phyloP scores from a whole-genome alignment of 352 stramenopile genomes.

The Pilasporangium apinafurcum region DNA sequence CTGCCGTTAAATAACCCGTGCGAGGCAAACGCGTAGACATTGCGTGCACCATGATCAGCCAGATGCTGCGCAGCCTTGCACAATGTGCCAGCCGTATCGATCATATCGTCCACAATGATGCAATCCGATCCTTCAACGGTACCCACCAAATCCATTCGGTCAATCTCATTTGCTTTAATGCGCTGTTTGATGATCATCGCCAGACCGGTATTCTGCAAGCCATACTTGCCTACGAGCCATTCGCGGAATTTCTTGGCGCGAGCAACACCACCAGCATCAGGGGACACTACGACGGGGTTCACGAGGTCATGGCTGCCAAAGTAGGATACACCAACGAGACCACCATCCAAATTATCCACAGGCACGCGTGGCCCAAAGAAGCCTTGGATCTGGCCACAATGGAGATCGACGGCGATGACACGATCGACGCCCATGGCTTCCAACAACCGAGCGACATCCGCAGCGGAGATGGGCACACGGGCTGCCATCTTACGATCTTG shows the following conservation, averaged over 20 bases:
- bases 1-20: conserved; percentile 97
- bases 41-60: conserved; percentile 91
- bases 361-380: conserved; percentile 99
- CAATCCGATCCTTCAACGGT: conserved; percentile 98
- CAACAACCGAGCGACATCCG: conserved; percentile 79
- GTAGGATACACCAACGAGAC: conserved; percentile 92
- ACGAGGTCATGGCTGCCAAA: conserved; percentile 96
- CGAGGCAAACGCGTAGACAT: conserved; percentile 99
- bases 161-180: conserved; percentile 95
- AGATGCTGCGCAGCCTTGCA: conserved; percentile 98
- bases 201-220: conserved; percentile 95
- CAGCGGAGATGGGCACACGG: conserved; percentile 97
- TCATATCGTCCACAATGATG: conserved; percentile 99
- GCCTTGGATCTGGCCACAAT: conserved; percentile 91
- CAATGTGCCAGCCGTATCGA: conserved; percentile 98
- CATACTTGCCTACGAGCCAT: conserved; percentile 96
- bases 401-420: conserved; percentile 84
- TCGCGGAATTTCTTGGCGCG: conserved; percentile 99
- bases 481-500: conserved; percentile 89
- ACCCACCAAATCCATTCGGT: conserved; percentile 99
- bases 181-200: conserved; percentile 99
- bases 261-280: conserved; percentile 98
- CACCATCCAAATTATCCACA: conserved; percentile 98
- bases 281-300: conserved; percentile 99
- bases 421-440: conserved; percentile 87